phyloP scores from a whole-genome alignment of 331 rosid species.

The Malus hybrid region DNA sequence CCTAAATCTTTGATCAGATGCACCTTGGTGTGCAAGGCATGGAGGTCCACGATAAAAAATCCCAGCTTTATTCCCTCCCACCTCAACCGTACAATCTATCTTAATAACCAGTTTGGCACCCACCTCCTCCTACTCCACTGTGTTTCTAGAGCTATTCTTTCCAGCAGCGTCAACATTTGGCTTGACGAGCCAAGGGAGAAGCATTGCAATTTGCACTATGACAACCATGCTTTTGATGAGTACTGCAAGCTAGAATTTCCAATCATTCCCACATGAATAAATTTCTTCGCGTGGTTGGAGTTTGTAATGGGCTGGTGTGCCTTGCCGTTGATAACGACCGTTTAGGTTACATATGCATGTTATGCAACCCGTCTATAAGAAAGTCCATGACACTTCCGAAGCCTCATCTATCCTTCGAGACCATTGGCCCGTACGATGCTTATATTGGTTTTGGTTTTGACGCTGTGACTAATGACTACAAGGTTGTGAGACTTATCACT shows the following conservation, averaged over 20 bases:
- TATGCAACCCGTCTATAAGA: conserved; percentile 24
- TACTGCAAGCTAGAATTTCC: no score
- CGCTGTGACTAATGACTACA: no score
- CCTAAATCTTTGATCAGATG: conserved; percentile 9
- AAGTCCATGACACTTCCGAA: conserved; percentile 11
- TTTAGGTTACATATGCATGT: background rate
- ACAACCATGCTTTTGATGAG: no score
- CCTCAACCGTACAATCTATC: background rate
- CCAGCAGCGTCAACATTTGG: no score
- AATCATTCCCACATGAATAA: background rate
- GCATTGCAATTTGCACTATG: no score
- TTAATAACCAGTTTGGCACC: no score
- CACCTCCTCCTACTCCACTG: no score
- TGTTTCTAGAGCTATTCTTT: no score
- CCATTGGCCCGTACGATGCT: background rate
- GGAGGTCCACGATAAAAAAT: conserved; percentile 12
- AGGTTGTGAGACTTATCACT: no score
- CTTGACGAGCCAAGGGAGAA: no score
- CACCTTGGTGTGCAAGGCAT: conserved; percentile 14
- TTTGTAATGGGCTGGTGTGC: conserved; percentile 23
- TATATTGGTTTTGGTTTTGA: no score
- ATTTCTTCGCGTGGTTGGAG: background rate
- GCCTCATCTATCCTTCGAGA: background rate
- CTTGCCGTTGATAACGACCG: background rate
- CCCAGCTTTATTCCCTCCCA: conserved; percentile 17